Evolutionary conservation across 2,329 filamentous ascomycete genomes (phyloP), one percentile per base, ranked within the genome.

Genomic region (Stagonosporopsis cucurbitacearum): DNA sequence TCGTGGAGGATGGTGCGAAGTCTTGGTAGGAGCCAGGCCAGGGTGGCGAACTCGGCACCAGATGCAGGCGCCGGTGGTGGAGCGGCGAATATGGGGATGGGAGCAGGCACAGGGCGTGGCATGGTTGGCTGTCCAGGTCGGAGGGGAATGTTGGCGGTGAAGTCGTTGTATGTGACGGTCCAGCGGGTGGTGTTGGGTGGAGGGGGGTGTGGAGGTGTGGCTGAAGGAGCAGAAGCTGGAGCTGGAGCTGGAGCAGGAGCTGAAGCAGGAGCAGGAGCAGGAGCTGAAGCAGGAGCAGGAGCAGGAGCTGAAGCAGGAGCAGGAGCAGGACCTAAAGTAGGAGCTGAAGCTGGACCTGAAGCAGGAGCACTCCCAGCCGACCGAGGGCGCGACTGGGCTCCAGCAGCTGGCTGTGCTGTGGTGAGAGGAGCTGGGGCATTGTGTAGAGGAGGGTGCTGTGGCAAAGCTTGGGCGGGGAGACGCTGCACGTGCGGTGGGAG

Each of bases 151-250:
- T 68, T 67, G 2, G 69, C 48, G 17, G 62, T 68, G 13, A 77
- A 76, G 58, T 82, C 80, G 63, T 83, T 84, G 49, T 82, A 75
- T 2, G 80, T 82, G 49, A 84, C 75, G 37, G 81, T 80, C 78
- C 80, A 83, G 52, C 81, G 76, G 54, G 82, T 77, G 15, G 82
- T 82, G 60, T 84, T 81, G 9, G 81, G 79, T 0, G 23, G 53
- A 47, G 41, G 54, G 43, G n/a, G n/a, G n/a, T n/a, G n/a, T n/a
- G n/a, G n/a, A n/a, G n/a, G n/a, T n/a, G n/a, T n/a, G n/a, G n/a
- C n/a, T n/a, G 53, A 51, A 13, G 44, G 26, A 7, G 43, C 37
- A 22, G 39, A 40, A 19, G 44, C 50, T 6, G 19, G 33, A 8
- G 33, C n/a, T 11, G 47, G 55, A 2, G 51, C 52, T 9, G 58